Conservation (phyloP, 164 flowering plant genomes). For the Sextonia rubra region DNA sequence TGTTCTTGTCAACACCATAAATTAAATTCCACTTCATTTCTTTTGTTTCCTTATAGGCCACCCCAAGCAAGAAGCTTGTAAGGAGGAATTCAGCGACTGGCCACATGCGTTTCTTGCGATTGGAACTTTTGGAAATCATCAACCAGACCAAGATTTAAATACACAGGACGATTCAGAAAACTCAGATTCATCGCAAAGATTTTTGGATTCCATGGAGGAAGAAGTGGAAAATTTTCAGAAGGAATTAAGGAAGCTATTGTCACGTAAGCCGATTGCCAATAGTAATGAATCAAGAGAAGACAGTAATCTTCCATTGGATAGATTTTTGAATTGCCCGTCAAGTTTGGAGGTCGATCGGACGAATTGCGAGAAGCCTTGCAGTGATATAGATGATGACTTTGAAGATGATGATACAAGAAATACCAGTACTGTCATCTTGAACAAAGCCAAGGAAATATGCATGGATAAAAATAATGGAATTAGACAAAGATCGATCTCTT, state of each 20-base stretch:
- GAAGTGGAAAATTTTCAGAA: conserved; percentile 67
- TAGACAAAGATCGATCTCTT: conserved; percentile 55
- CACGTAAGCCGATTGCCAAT: conserved; percentile 38
- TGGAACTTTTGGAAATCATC: conserved; percentile 74
- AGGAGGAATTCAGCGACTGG: conserved; percentile 87
- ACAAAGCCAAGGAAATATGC: conserved; percentile 56
- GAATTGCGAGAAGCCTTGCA: conserved; percentile 11
- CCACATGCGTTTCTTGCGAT: conserved; percentile 75
- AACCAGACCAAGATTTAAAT: conserved; percentile 26
- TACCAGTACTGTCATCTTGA: conserved; percentile 45
- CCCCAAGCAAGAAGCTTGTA: conserved; percentile 37
- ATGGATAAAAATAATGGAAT: conserved; percentile 42
- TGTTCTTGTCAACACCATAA: too few species aligned
- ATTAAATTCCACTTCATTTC: not conserved
- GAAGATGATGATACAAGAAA: conserved; percentile 24
- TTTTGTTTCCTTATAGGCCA: conserved; percentile 31
- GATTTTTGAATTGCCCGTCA: conserved; percentile 87
- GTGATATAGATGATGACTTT: conserved; percentile 28
- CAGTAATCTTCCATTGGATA: conserved; percentile 63
- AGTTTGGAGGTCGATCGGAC: conserved; percentile 73
- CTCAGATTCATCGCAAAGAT: conserved; percentile 14
- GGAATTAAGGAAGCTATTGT: conserved; percentile 48
- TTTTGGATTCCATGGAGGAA: conserved; percentile 67
- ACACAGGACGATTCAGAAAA: conserved; percentile 4
- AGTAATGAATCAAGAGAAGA: conserved; percentile 15